Evolutionary conservation across 768 basidiomycete species (phyloP).

Genomic region (Tubosaeta brunneosetosa): DNA sequence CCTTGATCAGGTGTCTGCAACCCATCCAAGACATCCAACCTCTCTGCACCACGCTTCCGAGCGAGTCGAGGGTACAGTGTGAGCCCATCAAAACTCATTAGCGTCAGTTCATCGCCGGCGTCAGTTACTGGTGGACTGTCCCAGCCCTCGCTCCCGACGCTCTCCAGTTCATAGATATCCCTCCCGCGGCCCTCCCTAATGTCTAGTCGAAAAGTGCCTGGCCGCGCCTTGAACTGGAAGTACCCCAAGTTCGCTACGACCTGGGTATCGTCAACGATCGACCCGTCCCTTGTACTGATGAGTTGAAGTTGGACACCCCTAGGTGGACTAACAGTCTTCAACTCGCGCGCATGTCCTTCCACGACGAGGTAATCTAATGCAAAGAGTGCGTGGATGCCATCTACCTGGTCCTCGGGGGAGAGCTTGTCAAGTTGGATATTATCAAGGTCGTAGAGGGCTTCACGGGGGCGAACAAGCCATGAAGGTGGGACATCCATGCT

Average conservation of each 20-base stretch:
- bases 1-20: slow-evolving; percentile 28
- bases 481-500: slow-evolving; percentile 86
- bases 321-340: slow-evolving; percentile 59
- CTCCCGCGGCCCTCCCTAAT: slow-evolving; percentile 79
- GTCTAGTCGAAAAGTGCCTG: slow-evolving; percentile 79
- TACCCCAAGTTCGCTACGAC: slow-evolving; percentile 96
- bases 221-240: slow-evolving; percentile 89
- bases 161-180: slow-evolving; percentile 78
- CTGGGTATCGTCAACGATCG: slow-evolving; percentile 74
- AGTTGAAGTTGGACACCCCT: slow-evolving; percentile 91
- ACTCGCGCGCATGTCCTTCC: slow-evolving; percentile 91
- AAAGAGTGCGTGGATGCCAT: slow-evolving; percentile 72
- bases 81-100: slow-evolving; percentile 87
- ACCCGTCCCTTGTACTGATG: slow-evolving; percentile 37
- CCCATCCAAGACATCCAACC: slow-evolving; percentile 70
- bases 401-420: slow-evolving; percentile 43
- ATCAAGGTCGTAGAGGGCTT: slow-evolving; percentile 89
- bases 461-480: slow-evolving; percentile 90
- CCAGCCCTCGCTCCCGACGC: slow-evolving; percentile 88
- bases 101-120: slow-evolving; percentile 68
- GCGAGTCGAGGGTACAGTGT: slow-evolving; percentile 80
- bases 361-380: slow-evolving; percentile 88
- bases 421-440: slow-evolving; percentile 83
- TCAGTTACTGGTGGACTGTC: slow-evolving; percentile 65
- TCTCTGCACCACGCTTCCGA: slow-evolving; percentile 72